These are phyloP conservation scores for Pleoardoris graminearum DNA, from an alignment of 2,329 filamentous ascomycete species.

Conservation along the genomic window DNA sequence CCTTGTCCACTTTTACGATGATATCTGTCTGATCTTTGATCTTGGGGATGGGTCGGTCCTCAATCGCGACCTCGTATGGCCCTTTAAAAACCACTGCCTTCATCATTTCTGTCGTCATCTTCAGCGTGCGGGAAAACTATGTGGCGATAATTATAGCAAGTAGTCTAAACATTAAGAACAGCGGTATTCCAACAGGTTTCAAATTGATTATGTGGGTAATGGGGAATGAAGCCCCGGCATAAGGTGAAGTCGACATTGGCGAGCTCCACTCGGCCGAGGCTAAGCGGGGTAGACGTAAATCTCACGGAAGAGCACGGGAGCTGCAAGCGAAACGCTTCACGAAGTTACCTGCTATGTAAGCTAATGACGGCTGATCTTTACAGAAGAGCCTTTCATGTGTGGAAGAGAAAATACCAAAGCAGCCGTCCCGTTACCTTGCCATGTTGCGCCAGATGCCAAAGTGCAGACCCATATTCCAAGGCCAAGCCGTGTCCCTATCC, in stretches of 20 bases:
- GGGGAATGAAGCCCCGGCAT: background rate
- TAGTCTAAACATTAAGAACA: too few relatives aligned
- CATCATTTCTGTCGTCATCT: conserved; percentile 60
- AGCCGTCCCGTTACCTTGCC: background rate
- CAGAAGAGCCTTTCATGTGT: background rate
- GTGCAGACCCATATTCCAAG: conserved; percentile 8
- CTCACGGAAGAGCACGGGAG: background rate
- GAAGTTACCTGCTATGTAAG: conserved; percentile 12
- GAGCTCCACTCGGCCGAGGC: conserved; percentile 8
- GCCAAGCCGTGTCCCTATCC: conserved; percentile 9
- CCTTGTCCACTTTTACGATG: conserved; percentile 77
- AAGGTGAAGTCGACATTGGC: background rate
- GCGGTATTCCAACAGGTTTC: background rate
- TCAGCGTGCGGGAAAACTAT: background rate
- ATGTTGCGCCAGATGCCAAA: conserved; percentile 7
- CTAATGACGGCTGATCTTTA: background rate
- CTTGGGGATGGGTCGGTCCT: conserved; percentile 77
- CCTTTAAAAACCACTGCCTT: conserved; percentile 87
- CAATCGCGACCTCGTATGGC: conserved; percentile 71
- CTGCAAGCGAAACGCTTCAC: conserved; percentile 4
- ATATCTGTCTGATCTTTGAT: conserved; percentile 73
- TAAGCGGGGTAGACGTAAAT: conserved; percentile 12
- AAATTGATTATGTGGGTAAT: background rate
- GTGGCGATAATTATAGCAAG: background rate
- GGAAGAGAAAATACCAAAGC: conserved; percentile 8